These are phyloP conservation scores for Tylopilus balloui DNA, from an alignment of 768 basidiomycete species.

Conservation along the genomic window DNA sequence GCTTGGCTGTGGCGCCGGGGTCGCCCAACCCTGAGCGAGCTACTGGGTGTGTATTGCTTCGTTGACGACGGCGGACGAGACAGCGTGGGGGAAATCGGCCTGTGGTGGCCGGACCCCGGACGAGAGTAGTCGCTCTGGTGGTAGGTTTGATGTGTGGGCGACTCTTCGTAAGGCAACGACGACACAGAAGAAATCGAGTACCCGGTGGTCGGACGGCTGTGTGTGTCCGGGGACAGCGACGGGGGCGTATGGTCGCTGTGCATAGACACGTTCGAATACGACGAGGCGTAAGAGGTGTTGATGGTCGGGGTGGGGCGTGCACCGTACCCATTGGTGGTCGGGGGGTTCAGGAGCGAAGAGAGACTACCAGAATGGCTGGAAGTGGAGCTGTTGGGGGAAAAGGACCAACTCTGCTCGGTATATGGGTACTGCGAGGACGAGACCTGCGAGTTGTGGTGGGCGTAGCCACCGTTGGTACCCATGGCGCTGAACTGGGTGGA, in stretches of 20 bases:
- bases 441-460: conserved; percentile 33
- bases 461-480: conserved; percentile 30
- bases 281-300: conserved; percentile 62
- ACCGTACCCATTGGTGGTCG: conserved; percentile 35
- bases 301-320: conserved; percentile 64
- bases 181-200: conserved; percentile 84
- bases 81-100: conserved; percentile 57
- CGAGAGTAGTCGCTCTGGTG: conserved; percentile 61
- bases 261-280: conserved; percentile 68
- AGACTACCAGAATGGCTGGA: conserved; percentile 69
- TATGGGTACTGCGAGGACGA: conserved; percentile 61
- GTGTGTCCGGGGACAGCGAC: conserved; percentile 63
- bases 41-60: conserved; percentile 44
- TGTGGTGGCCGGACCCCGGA: conserved; percentile 70
- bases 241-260: conserved; percentile 67
- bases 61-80: conserved; percentile 69
- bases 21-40: conserved; percentile 65
- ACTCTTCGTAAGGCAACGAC: conserved; percentile 67
- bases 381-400: conserved; percentile 45
- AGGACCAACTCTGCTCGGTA: conserved; percentile 55
- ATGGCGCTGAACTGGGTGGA: conserved; percentile 43
- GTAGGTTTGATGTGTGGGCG: conserved; percentile 33
- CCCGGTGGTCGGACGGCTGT: conserved; percentile 76
- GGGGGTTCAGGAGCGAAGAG: conserved; percentile 76
- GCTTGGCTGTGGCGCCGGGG: conserved; percentile 80